Conservation (phyloP, 2,329 filamentous ascomycete species). For the Trichoderma sp. region DNA sequence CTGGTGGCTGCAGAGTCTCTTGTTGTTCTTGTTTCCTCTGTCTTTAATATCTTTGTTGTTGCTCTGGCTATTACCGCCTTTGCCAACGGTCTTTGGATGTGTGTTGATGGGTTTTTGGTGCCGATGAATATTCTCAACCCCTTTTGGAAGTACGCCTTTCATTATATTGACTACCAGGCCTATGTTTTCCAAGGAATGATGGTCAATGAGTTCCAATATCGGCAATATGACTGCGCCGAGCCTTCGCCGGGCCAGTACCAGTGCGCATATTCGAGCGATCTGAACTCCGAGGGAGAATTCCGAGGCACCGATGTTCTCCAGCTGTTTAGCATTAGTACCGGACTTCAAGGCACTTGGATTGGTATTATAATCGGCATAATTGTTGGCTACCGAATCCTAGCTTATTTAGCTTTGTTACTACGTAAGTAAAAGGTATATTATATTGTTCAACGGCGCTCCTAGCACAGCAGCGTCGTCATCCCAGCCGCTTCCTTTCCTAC, state of each 20-base stretch:
- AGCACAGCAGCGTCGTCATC: too few relatives aligned
- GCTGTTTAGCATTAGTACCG: conserved; percentile 68
- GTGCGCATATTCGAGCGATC: conserved; percentile 59
- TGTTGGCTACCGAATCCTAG: conserved; percentile 47
- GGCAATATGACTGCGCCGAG: not conserved
- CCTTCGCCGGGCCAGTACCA: conserved; percentile 63
- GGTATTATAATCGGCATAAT: conserved; percentile 80
- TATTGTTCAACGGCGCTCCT: not conserved
- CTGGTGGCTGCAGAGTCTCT: conserved; percentile 79
- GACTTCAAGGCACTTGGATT: conserved; percentile 72
- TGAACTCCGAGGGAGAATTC: conserved; percentile 62
- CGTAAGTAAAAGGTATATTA: not conserved
- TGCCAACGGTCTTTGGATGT: conserved; percentile 89
- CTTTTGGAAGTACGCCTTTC: conserved; percentile 85
- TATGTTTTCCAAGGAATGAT: conserved; percentile 94
- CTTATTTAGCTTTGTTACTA: not conserved
- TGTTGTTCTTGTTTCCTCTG: conserved; percentile 71
- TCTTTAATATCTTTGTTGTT: conserved; percentile 80
- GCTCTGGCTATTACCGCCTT: conserved; percentile 79
- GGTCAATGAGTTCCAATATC: conserved; percentile 73
- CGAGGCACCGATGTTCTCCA: conserved; percentile 69
- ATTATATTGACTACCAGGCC: conserved; percentile 84
- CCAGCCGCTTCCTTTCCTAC: too few relatives aligned
- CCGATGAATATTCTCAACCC: conserved; percentile 70
- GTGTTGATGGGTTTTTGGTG: conserved; percentile 80